Percentiles rank a stretch among this genome's conserved stretches.
Evolutionary conservation across 2,329 filamentous ascomycete species (phyloP).

Genomic region (Hypoxylon sp.): DNA sequence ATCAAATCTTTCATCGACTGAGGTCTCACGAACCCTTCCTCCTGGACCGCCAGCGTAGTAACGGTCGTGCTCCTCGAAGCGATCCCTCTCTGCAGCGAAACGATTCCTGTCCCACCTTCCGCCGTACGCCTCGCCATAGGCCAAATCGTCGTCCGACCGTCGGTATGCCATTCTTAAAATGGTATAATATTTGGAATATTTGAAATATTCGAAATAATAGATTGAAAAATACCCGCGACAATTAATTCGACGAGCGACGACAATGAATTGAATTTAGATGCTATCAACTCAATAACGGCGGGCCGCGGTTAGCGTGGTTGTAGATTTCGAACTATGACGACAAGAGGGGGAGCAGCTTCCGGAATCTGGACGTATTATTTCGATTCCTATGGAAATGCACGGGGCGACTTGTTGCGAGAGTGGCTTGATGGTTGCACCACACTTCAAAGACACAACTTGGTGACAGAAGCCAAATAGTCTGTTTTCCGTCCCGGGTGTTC

Average conservation of each 20-base stretch:
- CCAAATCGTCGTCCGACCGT: conserved; percentile 55
- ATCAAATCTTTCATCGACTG: conserved; percentile 65
- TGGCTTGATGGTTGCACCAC: conserved; percentile 35
- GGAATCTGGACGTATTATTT: conserved; percentile 30
- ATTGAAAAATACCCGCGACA: conserved; percentile 7
- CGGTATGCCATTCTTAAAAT: conserved; percentile 54
- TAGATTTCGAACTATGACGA: conserved; percentile 42
- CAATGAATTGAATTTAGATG: conserved; percentile 17
- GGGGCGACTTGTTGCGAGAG: conserved; percentile 36
- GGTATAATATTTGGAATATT: conserved; percentile 20
- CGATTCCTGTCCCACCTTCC: conserved; percentile 71
- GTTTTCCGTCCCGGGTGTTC: conserved; percentile 20
- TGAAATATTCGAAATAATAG: conserved; percentile 1
- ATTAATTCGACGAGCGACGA: conserved; percentile 4
- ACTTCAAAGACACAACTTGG: conserved; percentile 13
- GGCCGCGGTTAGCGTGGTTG: conserved; percentile 25
- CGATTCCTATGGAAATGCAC: conserved; percentile 23
- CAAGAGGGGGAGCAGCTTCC: conserved; percentile 34
- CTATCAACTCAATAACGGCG: conserved; percentile 22
- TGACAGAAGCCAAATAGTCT: conserved; percentile 8
- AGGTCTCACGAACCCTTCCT: conserved; percentile 61
- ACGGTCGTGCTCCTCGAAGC: conserved; percentile 68
- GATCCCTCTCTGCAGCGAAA: conserved; percentile 67
- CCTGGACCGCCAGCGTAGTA: conserved; percentile 59
- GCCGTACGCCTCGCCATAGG: conserved; percentile 53